Base-by-base conservation (phyloP, 208 protist species). In the Leishmania lainsoni region DNA sequence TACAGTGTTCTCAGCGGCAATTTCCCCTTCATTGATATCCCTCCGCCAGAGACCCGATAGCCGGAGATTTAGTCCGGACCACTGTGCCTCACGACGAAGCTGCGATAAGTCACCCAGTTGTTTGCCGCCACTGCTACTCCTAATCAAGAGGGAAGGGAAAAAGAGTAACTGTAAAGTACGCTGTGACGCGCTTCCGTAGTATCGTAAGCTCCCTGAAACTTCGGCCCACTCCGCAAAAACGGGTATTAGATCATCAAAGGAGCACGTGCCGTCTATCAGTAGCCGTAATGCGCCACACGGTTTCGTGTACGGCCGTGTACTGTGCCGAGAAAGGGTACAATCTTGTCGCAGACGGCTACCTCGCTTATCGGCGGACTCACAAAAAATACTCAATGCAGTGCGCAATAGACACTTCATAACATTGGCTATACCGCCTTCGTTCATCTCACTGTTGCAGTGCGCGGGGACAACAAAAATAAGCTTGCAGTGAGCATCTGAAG, bases 181-280 rank as follows among this genome's bases (percentile, higher is more conserved):
- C 80, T 87, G 84, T 22, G 59, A 39, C 4, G 75, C 79, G 22
- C 49, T 51, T 8, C 84, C 80, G 48, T 87, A 87, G 54, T 87
- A 87, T 4, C 80, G 75, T 35, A 87, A 16, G 39, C 56, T 58
- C 6, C 75, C 84, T 29, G 73, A 26, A 20, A 75, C 54, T 42
- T 49, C 1, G 2, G 72, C 65, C 84, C 84, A 87, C 22, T 81
- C 17, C 3, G 32, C 29, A 2, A 87, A 16, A 74, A 83, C 66
- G 6, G 84, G 56, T 8, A 70, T 17, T 16, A 84, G 32, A 65
- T 14, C 48, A 45, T 73, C 74, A 51, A 87, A 81, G 45, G n/a
- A 84, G 26, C n/a, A 17, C 26, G 76, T 81, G 9, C 58, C 49
- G 14, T 87, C 84, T 42, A 87, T 39, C 32, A 87, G 26, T 45